Conservation (phyloP, 306 rosid genomes). For the Erythrophleum fordii region DNA sequence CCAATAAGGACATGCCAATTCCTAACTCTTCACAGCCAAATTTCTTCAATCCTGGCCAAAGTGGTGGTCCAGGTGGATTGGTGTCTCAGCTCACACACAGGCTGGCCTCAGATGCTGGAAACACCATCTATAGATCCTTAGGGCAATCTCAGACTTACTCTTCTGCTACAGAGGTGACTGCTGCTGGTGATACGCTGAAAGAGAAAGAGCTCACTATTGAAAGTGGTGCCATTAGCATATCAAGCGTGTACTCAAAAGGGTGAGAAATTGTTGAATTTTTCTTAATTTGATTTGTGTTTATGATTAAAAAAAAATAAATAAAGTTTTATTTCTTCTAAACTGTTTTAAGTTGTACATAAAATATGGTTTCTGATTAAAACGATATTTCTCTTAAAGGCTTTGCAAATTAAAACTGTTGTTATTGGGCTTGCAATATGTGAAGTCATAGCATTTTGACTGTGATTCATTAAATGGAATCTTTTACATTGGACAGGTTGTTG, state of each 20-base stretch:
- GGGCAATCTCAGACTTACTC: conserved; percentile 51
- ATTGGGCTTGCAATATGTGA: neutral
- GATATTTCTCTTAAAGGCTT: neutral
- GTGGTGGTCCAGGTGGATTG: conserved; percentile 45
- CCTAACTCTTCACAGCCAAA: conserved; percentile 66
- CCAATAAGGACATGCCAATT: conserved; percentile 56
- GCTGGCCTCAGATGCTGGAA: conserved; percentile 61
- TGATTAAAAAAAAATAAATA: neutral
- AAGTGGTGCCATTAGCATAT: conserved; percentile 88
- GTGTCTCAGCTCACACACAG: conserved; percentile 60
- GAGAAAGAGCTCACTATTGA: conserved; percentile 80
- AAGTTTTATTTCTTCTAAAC: neutral
- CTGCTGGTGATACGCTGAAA: conserved; percentile 70
- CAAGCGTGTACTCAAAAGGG: conserved; percentile 94
- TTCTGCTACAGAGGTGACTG: conserved; percentile 43
- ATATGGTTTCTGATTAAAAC: neutral
- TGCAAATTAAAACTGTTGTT: conserved; percentile 3
- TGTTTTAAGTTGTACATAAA: neutral
- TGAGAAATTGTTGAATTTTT: conserved; percentile 46
- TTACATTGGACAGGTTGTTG: conserved; percentile 70
- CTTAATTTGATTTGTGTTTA: neutral
- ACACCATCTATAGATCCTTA: conserved; percentile 51
- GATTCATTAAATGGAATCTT: conserved; percentile 20
- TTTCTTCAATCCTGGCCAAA: conserved; percentile 53
- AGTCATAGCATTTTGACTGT: conserved; percentile 20